phyloP scores from a whole-genome alignment of 1,284 basidiomycete genomes.

The Mycocalia duriaeana region DNA sequence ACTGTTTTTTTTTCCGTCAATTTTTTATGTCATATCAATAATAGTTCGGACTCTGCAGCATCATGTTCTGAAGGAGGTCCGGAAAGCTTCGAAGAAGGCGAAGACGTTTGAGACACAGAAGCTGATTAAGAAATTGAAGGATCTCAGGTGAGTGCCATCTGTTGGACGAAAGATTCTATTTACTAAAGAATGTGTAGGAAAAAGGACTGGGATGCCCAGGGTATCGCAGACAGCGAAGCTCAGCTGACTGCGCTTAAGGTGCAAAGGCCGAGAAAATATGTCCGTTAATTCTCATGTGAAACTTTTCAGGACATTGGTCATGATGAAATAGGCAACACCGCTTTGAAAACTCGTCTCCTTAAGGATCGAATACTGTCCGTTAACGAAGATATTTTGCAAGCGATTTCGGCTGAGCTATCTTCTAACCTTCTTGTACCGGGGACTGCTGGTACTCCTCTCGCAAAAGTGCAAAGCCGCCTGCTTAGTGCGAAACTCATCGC shows the following conservation, averaged over 20 bases:
- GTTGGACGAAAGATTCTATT: neutral
- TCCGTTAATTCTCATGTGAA: no score
- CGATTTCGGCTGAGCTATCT: slow-evolving; percentile 40
- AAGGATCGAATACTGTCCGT: slow-evolving; percentile 62
- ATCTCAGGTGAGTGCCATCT: slow-evolving; percentile 45
- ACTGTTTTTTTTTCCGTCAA: neutral
- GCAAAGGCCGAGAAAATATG: no score
- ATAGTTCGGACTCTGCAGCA: slow-evolving; percentile 40
- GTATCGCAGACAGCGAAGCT: slow-evolving; percentile 52
- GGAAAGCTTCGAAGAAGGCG: slow-evolving; percentile 75
- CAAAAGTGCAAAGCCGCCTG: slow-evolving; percentile 70
- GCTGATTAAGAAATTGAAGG: slow-evolving; percentile 79
- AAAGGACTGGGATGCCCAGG: slow-evolving; percentile 33
- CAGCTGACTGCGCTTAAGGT: slow-evolving; percentile 52
- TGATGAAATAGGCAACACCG: slow-evolving; percentile 55
- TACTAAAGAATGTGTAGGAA: slow-evolving; percentile 25
- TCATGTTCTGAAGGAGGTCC: slow-evolving; percentile 62
- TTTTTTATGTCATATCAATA: no score
- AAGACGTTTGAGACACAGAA: slow-evolving; percentile 82
- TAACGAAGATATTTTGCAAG: slow-evolving; percentile 40
- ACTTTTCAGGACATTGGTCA: slow-evolving; percentile 54
- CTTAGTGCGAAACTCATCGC: slow-evolving; percentile 76
- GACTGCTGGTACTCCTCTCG: slow-evolving; percentile 37
- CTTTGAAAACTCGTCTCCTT: slow-evolving; percentile 66
- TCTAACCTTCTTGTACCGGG: slow-evolving; percentile 25